phyloP scores from a whole-genome alignment of 148 eudicot genomes.

The Dysphania ambrosioides region DNA sequence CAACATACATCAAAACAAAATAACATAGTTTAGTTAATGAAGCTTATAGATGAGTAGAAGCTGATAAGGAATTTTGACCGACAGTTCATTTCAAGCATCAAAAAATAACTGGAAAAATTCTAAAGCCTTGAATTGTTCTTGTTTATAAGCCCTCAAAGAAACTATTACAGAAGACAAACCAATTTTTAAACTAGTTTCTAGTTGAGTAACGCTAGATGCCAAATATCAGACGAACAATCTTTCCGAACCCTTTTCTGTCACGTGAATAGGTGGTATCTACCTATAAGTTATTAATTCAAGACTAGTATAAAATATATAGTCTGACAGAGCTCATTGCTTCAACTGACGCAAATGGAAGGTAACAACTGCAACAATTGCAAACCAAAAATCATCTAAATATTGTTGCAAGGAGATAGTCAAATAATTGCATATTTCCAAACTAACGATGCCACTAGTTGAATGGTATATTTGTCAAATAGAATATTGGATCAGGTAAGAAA shows the following conservation, averaged over 20 bases:
- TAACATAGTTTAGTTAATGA: not conserved
- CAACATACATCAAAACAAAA: constrained; percentile 1
- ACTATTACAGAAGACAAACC: not conserved
- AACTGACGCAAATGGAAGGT: not conserved
- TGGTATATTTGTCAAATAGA: not conserved
- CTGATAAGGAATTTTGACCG: not conserved
- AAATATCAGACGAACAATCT: not conserved
- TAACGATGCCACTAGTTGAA: no score
- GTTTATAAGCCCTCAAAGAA: not conserved
- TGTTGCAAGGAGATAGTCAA: no score
- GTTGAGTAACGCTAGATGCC: not conserved
- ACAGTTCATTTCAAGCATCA: not conserved
- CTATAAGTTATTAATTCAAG: no score
- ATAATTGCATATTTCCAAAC: no score
- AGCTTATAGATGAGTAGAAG: not conserved
- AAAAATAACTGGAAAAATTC: not conserved
- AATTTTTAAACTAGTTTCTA: not conserved
- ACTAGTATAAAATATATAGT: not conserved
- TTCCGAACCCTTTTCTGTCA: not conserved
- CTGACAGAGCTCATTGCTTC: not conserved
- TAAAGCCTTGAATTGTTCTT: not conserved
- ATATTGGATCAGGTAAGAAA: not conserved
- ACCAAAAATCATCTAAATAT: not conserved
- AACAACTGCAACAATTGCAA: not conserved
- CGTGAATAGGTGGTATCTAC: no score